Evolutionary conservation across 441 rosid genomes (phyloP), one percentile per base, ranked within the genome.

Genomic region (Pelargonium fulgidum): DNA sequence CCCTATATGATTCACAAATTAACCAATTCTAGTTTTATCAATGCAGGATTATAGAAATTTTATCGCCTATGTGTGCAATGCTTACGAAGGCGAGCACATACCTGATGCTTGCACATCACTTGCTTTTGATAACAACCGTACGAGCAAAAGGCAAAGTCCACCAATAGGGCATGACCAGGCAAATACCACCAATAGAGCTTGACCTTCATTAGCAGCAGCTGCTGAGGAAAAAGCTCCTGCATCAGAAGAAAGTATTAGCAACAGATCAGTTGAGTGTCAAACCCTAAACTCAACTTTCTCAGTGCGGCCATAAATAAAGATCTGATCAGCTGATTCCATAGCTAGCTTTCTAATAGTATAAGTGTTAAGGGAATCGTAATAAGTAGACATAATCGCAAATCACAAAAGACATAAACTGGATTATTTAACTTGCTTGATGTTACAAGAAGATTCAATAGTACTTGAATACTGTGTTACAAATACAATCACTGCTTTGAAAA

Each of bases 21-120:
- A 17, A 56, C 24, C 8, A 16, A 17, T 17, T 17, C 17, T 56
- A 17, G 62, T 56, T 56, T 56, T 20, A 56, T 7, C 20, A 22
- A 56, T 56, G 62, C 62, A 56, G 62, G 62, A 56, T 17, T 56
- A 56, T 17, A 56, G 62, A 56, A 16, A 56, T 17, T 56, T 56
- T 17, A 56, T 56, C 24, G 8, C 22, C 8, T 56, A 56, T 22
- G 20, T 56, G 11, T 56, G 62, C 62, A 7, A 56, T 56, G 62
- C 62, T 56, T 56, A 56, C 62, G 10, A 5, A 56, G 62, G 62
- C 7, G 20, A 17, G 17, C 24, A 7, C 26, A 7, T 56, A 56
- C 62, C 24, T 56, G 62, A 56, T 56, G 62, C 11, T 56, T 56
- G 62, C 62, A 7, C 0, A 56, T 3, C 7, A 22, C 17, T 56